Percentiles rank a stretch among this genome's conserved stretches.
phyloP scores from a whole-genome alignment of 2,329 filamentous ascomycete species.

The Ascochyta rabiei region DNA sequence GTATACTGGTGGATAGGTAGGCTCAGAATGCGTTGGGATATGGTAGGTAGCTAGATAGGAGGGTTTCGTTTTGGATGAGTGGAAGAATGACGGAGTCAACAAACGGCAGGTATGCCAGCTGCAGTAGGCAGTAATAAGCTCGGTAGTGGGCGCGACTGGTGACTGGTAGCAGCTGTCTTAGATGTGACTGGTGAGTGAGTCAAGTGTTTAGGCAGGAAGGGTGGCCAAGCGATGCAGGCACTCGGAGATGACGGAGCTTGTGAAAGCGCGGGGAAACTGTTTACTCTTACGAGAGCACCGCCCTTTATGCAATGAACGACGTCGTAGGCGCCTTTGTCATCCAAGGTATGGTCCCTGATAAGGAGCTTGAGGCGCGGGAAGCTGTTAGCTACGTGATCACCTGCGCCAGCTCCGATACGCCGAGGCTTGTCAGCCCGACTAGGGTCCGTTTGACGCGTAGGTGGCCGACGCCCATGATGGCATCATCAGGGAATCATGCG shows the following conservation, averaged over 20 bases:
- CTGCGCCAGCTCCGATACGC: conserved; percentile 39
- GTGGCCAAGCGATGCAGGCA: conserved; percentile 41
- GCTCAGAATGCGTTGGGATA: conserved; percentile 5
- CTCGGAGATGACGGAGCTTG: conserved; percentile 21
- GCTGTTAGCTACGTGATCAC: conserved; percentile 22
- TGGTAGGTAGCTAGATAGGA: conserved; percentile 3
- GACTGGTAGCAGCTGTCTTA: conserved; percentile 39
- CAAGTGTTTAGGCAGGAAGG: conserved; percentile 32
- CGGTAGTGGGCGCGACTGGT: conserved; percentile 34
- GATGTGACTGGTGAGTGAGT: conserved; percentile 46
- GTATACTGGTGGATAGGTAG: conserved; percentile 7
- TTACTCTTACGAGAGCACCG: conserved; percentile 19
- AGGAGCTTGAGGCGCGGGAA: conserved; percentile 33
- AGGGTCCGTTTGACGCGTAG: conserved; percentile 33
- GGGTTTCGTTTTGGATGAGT: conserved; percentile 8
- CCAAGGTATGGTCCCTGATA: conserved; percentile 30
- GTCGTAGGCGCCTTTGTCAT: conserved; percentile 33
- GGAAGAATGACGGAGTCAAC: conserved; percentile 17
- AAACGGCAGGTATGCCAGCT: conserved; percentile 19
- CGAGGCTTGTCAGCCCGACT: conserved; percentile 35
- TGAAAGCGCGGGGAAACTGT: conserved; percentile 29
- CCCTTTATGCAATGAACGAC: conserved; percentile 37
- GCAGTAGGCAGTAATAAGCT: conserved; percentile 37
- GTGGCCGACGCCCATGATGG: conserved; percentile 31
- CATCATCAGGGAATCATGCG: conserved; percentile 43